These are phyloP conservation scores for Fusarium albosuccineum DNA, from an alignment of 2,329 filamentous ascomycete species.

Conservation along the genomic window DNA sequence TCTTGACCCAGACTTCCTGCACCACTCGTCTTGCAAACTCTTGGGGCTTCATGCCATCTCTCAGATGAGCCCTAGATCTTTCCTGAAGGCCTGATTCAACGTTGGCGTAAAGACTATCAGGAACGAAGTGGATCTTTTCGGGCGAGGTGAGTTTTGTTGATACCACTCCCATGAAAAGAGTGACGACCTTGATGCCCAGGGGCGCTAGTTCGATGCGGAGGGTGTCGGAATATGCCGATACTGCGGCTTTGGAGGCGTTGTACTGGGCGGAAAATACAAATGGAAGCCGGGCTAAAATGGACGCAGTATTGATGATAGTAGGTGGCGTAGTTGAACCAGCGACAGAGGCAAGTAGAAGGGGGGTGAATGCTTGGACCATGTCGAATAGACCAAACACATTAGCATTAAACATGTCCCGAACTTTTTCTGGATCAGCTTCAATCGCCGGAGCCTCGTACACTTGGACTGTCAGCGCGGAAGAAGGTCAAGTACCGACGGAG, in stretches of 20 bases:
- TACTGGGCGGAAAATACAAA: conserved; percentile 11
- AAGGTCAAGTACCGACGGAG: no score
- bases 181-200: conserved; percentile 23
- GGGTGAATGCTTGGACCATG: conserved; percentile 24
- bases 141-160: conserved; percentile 12
- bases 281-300: conserved; percentile 17
- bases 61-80: conserved; percentile 1
- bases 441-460: conserved; percentile 27
- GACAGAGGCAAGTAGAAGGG: conserved; percentile 23
- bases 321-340: conserved; percentile 3
- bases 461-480: background rate
- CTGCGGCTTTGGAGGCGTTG: conserved; percentile 23
- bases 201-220: conserved; percentile 18
- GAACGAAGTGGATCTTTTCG: conserved; percentile 11
- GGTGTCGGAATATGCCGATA: conserved; percentile 23
- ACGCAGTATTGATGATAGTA: conserved; percentile 22
- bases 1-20: background rate
- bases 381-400: conserved; percentile 31
- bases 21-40: conserved; percentile 17
- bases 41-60: conserved; percentile 12
- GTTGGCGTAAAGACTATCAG: conserved; percentile 13
- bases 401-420: conserved; percentile 26
- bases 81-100: conserved; percentile 6
- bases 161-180: conserved; percentile 27
- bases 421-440: conserved; percentile 15